Base-by-base conservation (phyloP, 495 filamentous ascomycete species). In the Astrothelium macrocarpum region DNA sequence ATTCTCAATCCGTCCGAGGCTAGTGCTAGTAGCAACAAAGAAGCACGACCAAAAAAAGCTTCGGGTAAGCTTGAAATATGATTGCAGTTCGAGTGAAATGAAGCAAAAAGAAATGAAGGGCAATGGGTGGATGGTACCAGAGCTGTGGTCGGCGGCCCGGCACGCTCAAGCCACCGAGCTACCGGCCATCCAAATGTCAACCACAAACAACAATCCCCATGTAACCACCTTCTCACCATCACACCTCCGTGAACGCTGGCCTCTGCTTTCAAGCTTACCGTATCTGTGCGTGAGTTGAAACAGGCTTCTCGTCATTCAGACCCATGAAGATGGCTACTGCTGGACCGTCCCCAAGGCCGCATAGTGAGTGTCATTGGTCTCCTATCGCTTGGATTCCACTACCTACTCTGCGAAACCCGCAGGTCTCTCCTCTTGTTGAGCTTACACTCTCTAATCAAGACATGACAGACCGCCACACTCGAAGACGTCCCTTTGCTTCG, bases 401-500 rank as follows among this genome's bases (percentile, higher is more conserved):
- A 5, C 5, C 14, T 39, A 14, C 5, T 39, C 34, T 39, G 14
- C 36, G 25, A 23, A 28, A 23, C 23, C 45, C 46, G 42, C 69
- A 71, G 39, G 67, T 60, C n/a, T 23, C 16, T 31, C n/a, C 67
- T 66, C 63, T 3, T 56, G 16, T 56, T 16, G 49, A 28, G 25
- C 23, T 5, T 1, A 29, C 2, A 1, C 12, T 28, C 7, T 56
- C 61, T 63, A 31, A 66, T 23, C 12, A 18, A 16, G 1, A 11
- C 23, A 65, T 60, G 46, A 65, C 67, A 87, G 85, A 86, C 73
- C 80, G 84, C 63, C 83, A 85, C 76, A 80, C 79, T 63, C 88
- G 90, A 61, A 87, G 91, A 60, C 86, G 87, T 59, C 93, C 93
- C 4, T 97, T 98, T 74, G 85, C 92, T 26, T 87, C 84, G 49